Percentiles rank a stretch among this genome's conserved stretches.
Conservation (phyloP, 306 rosid genomes). For the Lupinus albus region DNA sequence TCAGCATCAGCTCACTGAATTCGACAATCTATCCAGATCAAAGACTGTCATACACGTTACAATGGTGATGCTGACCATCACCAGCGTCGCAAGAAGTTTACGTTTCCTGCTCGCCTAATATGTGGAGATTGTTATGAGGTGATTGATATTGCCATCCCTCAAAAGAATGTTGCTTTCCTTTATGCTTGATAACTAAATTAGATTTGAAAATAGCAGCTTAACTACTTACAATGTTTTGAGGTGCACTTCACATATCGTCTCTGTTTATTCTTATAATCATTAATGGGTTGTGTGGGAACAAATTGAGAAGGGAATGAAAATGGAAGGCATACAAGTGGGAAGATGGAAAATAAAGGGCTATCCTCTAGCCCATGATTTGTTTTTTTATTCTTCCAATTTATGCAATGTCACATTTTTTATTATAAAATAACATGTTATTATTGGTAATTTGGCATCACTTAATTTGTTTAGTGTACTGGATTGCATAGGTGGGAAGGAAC, state of each 20-base stretch:
- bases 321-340: background rate
- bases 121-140: slow-evolving; percentile 99
- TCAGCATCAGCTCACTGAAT: slow-evolving; percentile 35
- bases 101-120: slow-evolving; percentile 92
- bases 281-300: slow-evolving; percentile 13
- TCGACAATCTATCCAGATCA: slow-evolving; percentile 63
- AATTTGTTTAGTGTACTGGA: background rate
- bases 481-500: background rate
- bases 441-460: background rate
- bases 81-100: slow-evolving; percentile 84
- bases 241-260: slow-evolving; percentile 6
- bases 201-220: background rate
- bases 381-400: background rate
- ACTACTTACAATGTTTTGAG: slow-evolving; percentile 9
- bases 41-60: slow-evolving; percentile 94
- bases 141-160: slow-evolving; percentile 27
- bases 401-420: background rate
- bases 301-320: slow-evolving; percentile 2
- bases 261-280: slow-evolving; percentile 11
- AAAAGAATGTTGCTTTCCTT: slow-evolving; percentile 19
- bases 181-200: slow-evolving; percentile 20
- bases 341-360: slow-evolving; percentile 11
- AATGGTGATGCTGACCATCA: slow-evolving; percentile 97
- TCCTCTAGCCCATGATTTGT: background rate
- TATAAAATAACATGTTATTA: slow-evolving; percentile 2